These are phyloP conservation scores for Nicotiana sylvestris DNA, from an alignment of 257 asterid genomes.

Conservation along the genomic window DNA sequence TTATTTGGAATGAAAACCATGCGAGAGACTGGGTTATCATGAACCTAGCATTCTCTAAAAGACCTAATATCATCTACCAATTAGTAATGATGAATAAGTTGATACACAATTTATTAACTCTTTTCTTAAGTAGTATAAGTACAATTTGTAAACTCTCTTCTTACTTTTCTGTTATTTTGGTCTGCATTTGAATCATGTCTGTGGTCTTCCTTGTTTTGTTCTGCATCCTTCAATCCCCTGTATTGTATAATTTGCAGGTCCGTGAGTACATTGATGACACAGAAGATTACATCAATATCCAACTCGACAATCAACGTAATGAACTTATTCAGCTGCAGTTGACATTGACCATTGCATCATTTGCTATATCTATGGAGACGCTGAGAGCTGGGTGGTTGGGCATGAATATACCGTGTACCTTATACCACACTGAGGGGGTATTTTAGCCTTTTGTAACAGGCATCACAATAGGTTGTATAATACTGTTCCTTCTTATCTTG, in stretches of 20 bases:
- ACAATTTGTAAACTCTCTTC: background rate
- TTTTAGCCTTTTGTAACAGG: constrained; percentile 38
- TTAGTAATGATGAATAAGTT: background rate
- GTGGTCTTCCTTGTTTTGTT: constrained; percentile 4
- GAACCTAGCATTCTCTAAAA: background rate
- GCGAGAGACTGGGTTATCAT: background rate
- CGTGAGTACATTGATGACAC: constrained; percentile 92
- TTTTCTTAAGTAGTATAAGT: background rate
- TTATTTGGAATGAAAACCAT: background rate
- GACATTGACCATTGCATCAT: constrained; percentile 71
- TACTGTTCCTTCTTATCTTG: constrained; percentile 52
- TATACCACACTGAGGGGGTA: constrained; percentile 20
- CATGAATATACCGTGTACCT: constrained; percentile 70
- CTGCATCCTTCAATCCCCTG: background rate
- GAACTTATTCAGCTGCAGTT: constrained; percentile 87
- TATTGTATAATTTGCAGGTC: constrained; percentile 40
- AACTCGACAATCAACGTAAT: constrained; percentile 85
- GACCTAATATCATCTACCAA: background rate
- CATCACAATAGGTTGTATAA: constrained; percentile 37
- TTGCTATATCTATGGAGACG: constrained; percentile 67
- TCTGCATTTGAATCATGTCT: background rate
- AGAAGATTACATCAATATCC: constrained; percentile 88
- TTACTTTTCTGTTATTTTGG: background rate
- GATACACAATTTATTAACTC: background rate
- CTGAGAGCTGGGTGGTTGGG: constrained; percentile 64